Conservation (phyloP, 2,329 filamentous ascomycete genomes). For the Trichoderma harzianum region DNA sequence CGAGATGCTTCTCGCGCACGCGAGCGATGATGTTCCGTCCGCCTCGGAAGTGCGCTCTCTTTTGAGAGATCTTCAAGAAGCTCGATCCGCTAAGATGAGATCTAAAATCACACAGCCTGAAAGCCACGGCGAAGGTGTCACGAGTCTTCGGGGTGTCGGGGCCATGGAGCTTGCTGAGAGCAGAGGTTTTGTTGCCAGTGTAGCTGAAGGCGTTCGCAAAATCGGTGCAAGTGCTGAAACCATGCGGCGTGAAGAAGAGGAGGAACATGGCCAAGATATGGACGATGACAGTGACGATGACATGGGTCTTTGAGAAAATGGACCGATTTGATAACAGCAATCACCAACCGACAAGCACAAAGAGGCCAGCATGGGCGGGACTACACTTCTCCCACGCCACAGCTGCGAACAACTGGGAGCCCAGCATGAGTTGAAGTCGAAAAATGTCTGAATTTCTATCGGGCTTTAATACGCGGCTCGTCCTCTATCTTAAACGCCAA, state of each 20-base stretch:
- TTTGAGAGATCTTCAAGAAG: slow-evolving; percentile 79
- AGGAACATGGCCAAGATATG: slow-evolving; percentile 58
- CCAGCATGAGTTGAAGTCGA: not conserved
- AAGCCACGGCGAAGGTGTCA: slow-evolving; percentile 66
- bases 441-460: not conserved
- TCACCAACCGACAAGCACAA: not conserved
- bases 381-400: not conserved
- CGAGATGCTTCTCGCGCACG: slow-evolving; percentile 81
- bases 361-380: not conserved
- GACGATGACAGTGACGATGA: slow-evolving; percentile 59
- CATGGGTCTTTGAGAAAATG: slow-evolving; percentile 33
- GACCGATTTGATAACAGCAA: not conserved
- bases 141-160: slow-evolving; percentile 70
- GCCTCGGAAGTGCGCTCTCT: slow-evolving; percentile 71
- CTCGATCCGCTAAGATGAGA: slow-evolving; percentile 84
- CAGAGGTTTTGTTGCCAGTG: slow-evolving; percentile 75
- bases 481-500: not conserved
- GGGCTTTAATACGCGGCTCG: not conserved
- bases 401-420: not conserved
- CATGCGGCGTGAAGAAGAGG: slow-evolving; percentile 72
- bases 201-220: slow-evolving; percentile 83
- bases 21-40: slow-evolving; percentile 74
- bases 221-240: slow-evolving; percentile 79
- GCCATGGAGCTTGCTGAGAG: slow-evolving; percentile 91
- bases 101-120: slow-evolving; percentile 70